Evolutionary conservation across 2,329 filamentous ascomycete species (phyloP).

Genomic region (Paraphoma sp.): DNA sequence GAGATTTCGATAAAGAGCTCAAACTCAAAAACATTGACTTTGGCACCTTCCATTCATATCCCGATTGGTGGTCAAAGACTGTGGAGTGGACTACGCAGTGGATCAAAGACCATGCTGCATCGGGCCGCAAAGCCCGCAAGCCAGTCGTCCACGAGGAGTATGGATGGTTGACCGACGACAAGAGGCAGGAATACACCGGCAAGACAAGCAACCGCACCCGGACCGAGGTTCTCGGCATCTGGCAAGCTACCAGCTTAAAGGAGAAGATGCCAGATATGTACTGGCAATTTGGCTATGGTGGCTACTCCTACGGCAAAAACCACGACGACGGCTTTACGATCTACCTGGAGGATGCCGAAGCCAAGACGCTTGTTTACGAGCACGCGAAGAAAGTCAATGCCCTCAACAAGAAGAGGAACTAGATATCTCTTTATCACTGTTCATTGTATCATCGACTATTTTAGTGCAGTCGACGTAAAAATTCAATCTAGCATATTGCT

Average conservation of each 20-base stretch:
- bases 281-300: conserved; percentile 63
- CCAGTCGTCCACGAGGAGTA: conserved; percentile 65
- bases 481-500: too few species aligned
- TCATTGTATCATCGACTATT: too few species aligned
- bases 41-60: conserved; percentile 63
- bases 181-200: conserved; percentile 55
- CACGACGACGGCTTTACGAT: conserved; percentile 65
- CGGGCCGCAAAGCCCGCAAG: conserved; percentile 54
- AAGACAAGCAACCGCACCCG: conserved; percentile 54
- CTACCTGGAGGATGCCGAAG: conserved; percentile 53
- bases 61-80: conserved; percentile 63
- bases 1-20: conserved; percentile 62
- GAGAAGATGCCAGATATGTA: conserved; percentile 61
- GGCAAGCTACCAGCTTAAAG: conserved; percentile 58
- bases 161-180: conserved; percentile 60
- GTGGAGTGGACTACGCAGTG: conserved; percentile 61
- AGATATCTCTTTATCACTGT: not conserved
- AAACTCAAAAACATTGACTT: conserved; percentile 60
- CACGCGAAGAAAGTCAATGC: conserved; percentile 30
- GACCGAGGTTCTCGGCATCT: conserved; percentile 54
- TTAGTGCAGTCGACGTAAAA: too few species aligned
- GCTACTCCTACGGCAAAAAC: conserved; percentile 62
- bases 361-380: conserved; percentile 25
- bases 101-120: conserved; percentile 61
- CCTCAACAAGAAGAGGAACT: conserved; percentile 15